These are phyloP conservation scores for Besnoitia besnoiti DNA, from an alignment of 169 alveolate species.

Conservation along the genomic window DNA sequence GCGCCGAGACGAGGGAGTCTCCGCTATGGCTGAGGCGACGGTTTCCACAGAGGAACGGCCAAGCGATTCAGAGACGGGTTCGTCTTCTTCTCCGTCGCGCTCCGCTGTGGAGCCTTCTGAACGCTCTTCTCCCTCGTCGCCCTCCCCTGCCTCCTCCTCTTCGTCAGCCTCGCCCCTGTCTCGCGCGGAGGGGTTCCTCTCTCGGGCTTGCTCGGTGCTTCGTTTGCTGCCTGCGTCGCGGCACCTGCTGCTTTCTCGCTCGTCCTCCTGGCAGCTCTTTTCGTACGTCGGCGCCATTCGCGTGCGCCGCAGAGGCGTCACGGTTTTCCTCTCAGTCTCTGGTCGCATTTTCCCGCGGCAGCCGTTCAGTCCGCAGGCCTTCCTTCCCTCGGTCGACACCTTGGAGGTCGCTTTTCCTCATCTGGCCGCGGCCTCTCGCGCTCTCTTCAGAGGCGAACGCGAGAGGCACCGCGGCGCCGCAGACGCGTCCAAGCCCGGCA, in stretches of 20 bases:
- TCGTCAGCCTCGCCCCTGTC: neutral
- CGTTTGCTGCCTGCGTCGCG: neutral
- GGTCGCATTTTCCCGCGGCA: neutral
- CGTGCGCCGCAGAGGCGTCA: neutral
- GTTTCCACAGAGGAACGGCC: too few relatives aligned
- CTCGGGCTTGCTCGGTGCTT: neutral
- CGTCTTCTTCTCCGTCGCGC: neutral
- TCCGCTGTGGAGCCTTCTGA: neutral
- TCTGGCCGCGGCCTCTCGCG: neutral
- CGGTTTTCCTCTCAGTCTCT: neutral
- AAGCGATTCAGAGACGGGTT: too few relatives aligned
- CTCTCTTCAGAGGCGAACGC: neutral
- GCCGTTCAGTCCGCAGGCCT: neutral
- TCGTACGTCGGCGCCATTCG: neutral
- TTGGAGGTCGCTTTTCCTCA: neutral
- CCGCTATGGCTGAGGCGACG: too few relatives aligned
- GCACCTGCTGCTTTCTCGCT: neutral
- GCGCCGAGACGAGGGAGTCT: too few relatives aligned
- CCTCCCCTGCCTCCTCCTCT: neutral
- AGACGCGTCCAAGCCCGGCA: neutral
- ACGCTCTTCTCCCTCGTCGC: neutral
- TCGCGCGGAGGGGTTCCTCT: neutral
- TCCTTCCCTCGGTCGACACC: neutral
- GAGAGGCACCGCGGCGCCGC: neutral
- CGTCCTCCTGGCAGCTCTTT: constrained; percentile 11